Conservation (phyloP, 2,329 filamentous ascomycete genomes). For the Cytospora chrysosperma region DNA sequence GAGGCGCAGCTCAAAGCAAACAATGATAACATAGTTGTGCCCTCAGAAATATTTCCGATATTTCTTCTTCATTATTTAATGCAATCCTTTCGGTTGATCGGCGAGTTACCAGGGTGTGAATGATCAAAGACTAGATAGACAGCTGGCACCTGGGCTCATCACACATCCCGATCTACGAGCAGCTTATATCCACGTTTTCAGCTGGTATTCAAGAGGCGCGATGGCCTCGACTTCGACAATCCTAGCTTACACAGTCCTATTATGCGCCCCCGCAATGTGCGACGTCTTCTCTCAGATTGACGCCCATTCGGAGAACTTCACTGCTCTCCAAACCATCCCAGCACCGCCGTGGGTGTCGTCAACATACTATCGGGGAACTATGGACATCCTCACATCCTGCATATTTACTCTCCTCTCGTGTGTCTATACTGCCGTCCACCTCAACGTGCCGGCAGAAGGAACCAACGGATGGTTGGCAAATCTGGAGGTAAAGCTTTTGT, state of each 20-base stretch:
- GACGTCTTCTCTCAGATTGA: neutral
- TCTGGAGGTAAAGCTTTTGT: neutral
- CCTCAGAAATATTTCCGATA: too few relatives aligned
- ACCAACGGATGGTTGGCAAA: neutral
- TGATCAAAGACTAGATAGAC: too few relatives aligned
- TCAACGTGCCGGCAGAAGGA: slow-evolving; percentile 18
- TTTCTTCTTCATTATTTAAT: too few relatives aligned
- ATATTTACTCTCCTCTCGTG: slow-evolving; percentile 12
- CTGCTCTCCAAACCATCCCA: slow-evolving; percentile 4
- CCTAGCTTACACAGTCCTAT: neutral
- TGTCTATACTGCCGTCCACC: slow-evolving; percentile 23
- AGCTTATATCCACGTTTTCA: neutral
- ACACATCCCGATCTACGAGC: neutral
- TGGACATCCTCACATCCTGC: slow-evolving; percentile 18
- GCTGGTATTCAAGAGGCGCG: too few relatives aligned
- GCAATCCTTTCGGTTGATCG: too few relatives aligned
- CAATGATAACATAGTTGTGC: too few relatives aligned
- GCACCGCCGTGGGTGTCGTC: slow-evolving; percentile 16
- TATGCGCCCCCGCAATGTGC: neutral
- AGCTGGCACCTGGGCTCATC: too few relatives aligned
- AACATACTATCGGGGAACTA: slow-evolving; percentile 16
- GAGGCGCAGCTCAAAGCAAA: too few relatives aligned
- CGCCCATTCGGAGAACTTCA: neutral
- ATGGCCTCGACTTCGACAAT: neutral
- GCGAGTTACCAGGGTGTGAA: too few relatives aligned